Evolutionary conservation across 805 yeast genomes (phyloP), one percentile per base, ranked within the genome.

Genomic region (Starmerella geochares): DNA sequence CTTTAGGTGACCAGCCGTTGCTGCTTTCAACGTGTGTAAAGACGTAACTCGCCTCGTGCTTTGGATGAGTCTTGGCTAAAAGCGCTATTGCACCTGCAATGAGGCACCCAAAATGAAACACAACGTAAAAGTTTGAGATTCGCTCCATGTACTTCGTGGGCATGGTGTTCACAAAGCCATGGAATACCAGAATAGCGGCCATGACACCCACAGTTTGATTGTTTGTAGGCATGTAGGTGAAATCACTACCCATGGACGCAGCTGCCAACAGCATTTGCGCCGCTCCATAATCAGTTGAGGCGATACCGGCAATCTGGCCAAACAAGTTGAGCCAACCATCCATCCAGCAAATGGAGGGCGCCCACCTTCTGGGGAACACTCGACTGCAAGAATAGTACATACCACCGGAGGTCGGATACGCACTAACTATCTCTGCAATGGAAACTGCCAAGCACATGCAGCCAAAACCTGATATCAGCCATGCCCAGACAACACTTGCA

Each of bases 401-500:
- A 14, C 88, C 88, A 46, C 88, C 88, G 14, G 83, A 75, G 1
- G 88, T 81, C 27, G 90, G 88, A 54, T 80, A 75, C 1, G 86
- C 76, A 36, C 80, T 73, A 0, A 81, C 84, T 53, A 80, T 63
- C 57, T 80, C 83, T 2, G 85, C 74, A 77, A 83, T 78, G n/a
- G 81, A 52, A 6, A 74, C 67, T 47, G 82, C 82, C 42, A 76
- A 73, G 52, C 71, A 67, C 54, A 78, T 63, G 52, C 80, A 74
- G 45, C 80, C 79, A 36, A 71, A 44, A 13, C 77, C 74, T 44
- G 79, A 74, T 25, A 73, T 68, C 48, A 76, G 65, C 82, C 83
- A 78, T 49, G 78, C 76, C 82, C 83, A 78, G 7, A 76, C 74
- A 20, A 72, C 72, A 1, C 78, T 73, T n/a, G 79, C 79, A 9